Conservation (phyloP, 2,329 filamentous ascomycete genomes). For the Aspergillus caelatus region DNA sequence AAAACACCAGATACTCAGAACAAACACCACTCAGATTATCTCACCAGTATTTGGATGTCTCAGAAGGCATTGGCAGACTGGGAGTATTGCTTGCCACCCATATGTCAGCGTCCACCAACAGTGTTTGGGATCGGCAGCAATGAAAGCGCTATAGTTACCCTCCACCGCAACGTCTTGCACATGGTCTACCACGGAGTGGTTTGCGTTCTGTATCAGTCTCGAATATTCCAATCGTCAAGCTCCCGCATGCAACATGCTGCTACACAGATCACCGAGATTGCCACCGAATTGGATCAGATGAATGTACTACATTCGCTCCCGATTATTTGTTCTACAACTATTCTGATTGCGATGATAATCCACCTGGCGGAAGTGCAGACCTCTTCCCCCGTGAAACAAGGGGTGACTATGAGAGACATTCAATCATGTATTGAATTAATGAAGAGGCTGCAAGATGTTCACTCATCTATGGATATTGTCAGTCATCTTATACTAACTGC, state of each 20-base stretch:
- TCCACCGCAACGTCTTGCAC: not conserved
- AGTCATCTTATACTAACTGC: not conserved
- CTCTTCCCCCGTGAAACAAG: not conserved
- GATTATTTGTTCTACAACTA: not conserved
- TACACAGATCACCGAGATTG: not conserved
- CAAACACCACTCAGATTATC: not conserved
- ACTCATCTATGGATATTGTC: not conserved
- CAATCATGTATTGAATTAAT: not conserved
- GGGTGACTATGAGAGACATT: not conserved
- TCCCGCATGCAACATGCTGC: not conserved
- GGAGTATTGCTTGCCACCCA: not conserved
- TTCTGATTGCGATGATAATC: conserved; percentile 4
- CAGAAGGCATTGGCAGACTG: not conserved
- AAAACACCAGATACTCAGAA: not conserved
- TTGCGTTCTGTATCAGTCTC: not conserved
- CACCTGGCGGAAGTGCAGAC: not conserved
- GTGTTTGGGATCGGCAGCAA: not conserved
- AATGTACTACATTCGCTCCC: not conserved
- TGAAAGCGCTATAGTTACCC: not conserved
- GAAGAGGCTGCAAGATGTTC: conserved; percentile 1
- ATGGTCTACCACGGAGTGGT: not conserved
- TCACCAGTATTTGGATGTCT: not conserved
- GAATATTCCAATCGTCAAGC: not conserved
- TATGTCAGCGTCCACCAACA: not conserved
- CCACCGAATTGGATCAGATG: not conserved